A percentile compares a stretch with the other conserved stretches of the same genome.
phyloP scores from a whole-genome alignment of 805 yeast genomes.

The Starmerella davenportii region DNA sequence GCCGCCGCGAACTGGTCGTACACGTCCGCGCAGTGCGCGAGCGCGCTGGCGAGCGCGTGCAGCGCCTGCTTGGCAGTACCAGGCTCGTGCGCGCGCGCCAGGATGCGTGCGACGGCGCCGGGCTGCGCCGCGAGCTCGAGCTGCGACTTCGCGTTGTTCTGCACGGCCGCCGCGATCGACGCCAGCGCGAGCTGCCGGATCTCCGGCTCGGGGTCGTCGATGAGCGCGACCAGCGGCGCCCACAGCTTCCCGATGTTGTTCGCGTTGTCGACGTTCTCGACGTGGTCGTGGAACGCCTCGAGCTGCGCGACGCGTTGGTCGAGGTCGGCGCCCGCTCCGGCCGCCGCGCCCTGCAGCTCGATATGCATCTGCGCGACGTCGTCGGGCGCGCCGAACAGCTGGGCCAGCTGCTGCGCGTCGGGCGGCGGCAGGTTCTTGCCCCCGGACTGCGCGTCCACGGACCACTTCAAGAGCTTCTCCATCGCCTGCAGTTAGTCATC shows the following conservation, averaged over 20 bases:
- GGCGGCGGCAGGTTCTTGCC: slow-evolving; percentile 41
- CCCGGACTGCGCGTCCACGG: slow-evolving; percentile 49
- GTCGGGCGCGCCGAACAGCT: slow-evolving; percentile 67
- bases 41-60: slow-evolving; percentile 56
- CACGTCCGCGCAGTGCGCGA: slow-evolving; percentile 49
- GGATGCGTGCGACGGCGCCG: slow-evolving; percentile 19
- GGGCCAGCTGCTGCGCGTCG: slow-evolving; percentile 62
- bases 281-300: slow-evolving; percentile 82
- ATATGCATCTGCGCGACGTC: slow-evolving; percentile 79
- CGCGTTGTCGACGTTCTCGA: slow-evolving; percentile 88
- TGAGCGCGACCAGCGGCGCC: slow-evolving; percentile 49
- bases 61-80: slow-evolving; percentile 42
- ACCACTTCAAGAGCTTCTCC: slow-evolving; percentile 91
- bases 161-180: slow-evolving; percentile 77
- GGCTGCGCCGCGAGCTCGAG: slow-evolving; percentile 31
- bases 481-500: slow-evolving; percentile 26
- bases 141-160: slow-evolving; percentile 69
- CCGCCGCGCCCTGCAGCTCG: slow-evolving; percentile 43
- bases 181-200: slow-evolving; percentile 48
- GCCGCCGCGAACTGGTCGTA: slow-evolving; percentile 35
- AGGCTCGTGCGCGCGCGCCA: slow-evolving; percentile 18
- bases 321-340: slow-evolving; percentile 19
- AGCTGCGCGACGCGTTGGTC: slow-evolving; percentile 59
- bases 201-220: slow-evolving; percentile 26
- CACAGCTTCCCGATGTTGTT: slow-evolving; percentile 79